Percentiles rank a stretch among this genome's conserved stretches.
Conservation (phyloP, 2,329 filamentous ascomycete species). For the Ambrosiella xylebori region DNA sequence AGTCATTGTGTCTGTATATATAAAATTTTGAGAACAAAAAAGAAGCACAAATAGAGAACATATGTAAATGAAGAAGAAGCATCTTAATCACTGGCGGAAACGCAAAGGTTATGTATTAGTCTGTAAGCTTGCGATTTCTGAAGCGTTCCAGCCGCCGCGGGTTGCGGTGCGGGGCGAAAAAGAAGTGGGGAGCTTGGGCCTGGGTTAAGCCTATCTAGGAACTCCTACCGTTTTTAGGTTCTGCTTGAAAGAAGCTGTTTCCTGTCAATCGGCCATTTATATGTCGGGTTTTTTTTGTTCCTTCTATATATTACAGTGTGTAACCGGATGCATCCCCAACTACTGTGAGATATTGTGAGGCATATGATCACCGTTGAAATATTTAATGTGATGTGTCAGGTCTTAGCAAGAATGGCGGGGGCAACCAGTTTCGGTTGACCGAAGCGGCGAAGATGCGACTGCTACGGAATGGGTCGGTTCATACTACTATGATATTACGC, state of each 20-base stretch:
- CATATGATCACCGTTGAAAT: too few relatives aligned
- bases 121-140: background rate
- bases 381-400: too few relatives aligned
- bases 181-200: background rate
- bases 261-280: background rate
- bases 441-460: background rate
- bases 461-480: background rate
- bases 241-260: background rate
- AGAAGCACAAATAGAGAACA: background rate
- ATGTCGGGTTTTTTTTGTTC: too few relatives aligned
- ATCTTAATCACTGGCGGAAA: background rate
- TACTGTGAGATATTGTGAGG: too few relatives aligned
- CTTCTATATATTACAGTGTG: too few relatives aligned
- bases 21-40: background rate
- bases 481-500: background rate
- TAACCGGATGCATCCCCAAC: too few relatives aligned
- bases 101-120: background rate
- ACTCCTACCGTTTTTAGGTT: background rate
- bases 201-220: background rate
- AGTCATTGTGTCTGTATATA: constrained; percentile 10
- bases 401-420: too few relatives aligned
- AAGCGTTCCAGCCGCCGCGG: background rate
- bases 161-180: background rate
- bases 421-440: background rate
- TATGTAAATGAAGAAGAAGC: background rate